phyloP scores from a whole-genome alignment of 352 stramenopile species.

The Globisporangium viniferum region DNA sequence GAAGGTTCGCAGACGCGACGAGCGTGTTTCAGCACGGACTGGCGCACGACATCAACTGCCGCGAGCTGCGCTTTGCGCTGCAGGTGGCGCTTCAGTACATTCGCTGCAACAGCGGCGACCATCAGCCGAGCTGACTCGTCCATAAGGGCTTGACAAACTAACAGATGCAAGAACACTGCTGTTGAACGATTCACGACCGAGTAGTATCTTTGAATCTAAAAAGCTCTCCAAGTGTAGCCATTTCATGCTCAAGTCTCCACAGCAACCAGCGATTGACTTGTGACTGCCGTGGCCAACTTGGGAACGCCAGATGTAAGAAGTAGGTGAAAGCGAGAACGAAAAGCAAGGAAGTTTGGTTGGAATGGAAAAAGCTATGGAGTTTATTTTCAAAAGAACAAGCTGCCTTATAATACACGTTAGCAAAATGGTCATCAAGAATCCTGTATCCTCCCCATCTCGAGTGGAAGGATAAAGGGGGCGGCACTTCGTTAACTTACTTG shows the following conservation, averaged over 20 bases:
- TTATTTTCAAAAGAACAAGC: constrained; percentile 68
- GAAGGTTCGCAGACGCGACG: constrained; percentile 49
- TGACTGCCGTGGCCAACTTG: neutral
- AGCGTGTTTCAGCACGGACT: constrained; percentile 62
- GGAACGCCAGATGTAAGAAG: neutral
- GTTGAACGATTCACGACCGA: neutral
- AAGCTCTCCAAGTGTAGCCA: neutral
- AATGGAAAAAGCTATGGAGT: constrained; percentile 21
- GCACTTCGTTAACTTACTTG: constrained; percentile 60
- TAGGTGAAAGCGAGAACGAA: neutral
- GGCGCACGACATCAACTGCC: constrained; percentile 54
- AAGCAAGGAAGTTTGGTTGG: neutral
- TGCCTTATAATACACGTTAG: constrained; percentile 74
- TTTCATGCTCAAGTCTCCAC: neutral
- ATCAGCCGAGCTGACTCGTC: neutral
- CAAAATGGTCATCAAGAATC: constrained; percentile 59
- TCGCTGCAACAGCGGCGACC: constrained; percentile 5
- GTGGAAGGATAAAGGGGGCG: constrained; percentile 40
- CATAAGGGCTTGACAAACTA: too few species aligned
- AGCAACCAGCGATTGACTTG: neutral
- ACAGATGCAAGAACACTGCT: too few species aligned
- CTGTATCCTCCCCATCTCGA: constrained; percentile 34
- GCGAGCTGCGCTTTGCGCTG: constrained; percentile 56
- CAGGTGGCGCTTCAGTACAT: constrained; percentile 37
- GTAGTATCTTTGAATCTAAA: neutral